A percentile compares a stretch with the other conserved stretches of the same genome.
These are phyloP conservation scores for Phytopythium delawarense DNA, from an alignment of 352 stramenopile species.

Conservation along the genomic window DNA sequence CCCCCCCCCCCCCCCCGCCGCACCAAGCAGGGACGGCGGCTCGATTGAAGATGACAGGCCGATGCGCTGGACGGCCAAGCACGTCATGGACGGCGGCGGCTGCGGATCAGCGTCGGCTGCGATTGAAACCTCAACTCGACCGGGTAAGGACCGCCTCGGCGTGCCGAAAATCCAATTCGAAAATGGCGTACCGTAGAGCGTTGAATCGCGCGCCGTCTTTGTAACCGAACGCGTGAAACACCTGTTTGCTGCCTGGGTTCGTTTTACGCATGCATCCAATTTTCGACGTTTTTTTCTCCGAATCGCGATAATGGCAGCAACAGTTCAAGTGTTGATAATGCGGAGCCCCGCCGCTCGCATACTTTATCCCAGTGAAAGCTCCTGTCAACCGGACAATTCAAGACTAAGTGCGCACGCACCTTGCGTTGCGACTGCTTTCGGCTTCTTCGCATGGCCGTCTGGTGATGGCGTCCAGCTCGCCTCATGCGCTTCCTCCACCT, in stretches of 20 bases:
- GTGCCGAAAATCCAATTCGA: not conserved
- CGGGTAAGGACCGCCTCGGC: not conserved
- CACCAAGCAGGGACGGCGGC: not conserved
- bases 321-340: no score
- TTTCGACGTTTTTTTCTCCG: no score
- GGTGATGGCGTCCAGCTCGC: not conserved
- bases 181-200: not conserved
- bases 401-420: no score
- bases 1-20: no score
- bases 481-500: not conserved
- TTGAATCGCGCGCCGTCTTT: not conserved
- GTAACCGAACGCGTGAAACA: not conserved
- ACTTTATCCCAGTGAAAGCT: no score
- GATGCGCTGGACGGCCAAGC: not conserved
- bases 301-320: no score
- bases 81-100: not conserved
- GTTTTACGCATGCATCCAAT: no score
- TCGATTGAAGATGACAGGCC: not conserved
- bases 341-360: no score
- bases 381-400: no score
- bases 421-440: no score
- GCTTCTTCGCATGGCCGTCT: no score
- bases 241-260: no score
- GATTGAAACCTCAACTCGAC: not conserved
- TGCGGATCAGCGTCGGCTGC: not conserved